Evolutionary conservation across 1,284 basidiomycete genomes (phyloP).

Genomic region (Tylopilus sp.): DNA sequence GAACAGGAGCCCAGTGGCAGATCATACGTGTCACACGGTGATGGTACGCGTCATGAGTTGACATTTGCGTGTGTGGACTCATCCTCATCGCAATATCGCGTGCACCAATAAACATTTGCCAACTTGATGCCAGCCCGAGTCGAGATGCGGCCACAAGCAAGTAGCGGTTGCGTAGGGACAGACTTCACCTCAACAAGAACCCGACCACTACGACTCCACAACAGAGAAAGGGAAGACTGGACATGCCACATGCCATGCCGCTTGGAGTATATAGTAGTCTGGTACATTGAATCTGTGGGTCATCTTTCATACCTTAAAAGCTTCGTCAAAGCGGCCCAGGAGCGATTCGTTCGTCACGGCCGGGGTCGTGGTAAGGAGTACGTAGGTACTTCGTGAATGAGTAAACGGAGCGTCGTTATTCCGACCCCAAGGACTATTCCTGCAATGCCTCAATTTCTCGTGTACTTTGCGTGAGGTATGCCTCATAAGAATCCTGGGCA

Average conservation of each 20-base stretch:
- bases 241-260: too few relatives aligned
- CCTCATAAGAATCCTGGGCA: slow-evolving; percentile 54
- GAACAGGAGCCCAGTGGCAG: not conserved
- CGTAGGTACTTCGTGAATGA: not conserved
- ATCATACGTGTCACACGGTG: not conserved
- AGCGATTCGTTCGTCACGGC: not conserved
- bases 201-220: too few relatives aligned
- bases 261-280: too few relatives aligned
- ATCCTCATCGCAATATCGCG: not conserved
- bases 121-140: too few relatives aligned
- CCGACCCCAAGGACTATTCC: slow-evolving; percentile 41
- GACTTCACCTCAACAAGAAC: too few relatives aligned
- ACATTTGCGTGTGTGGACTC: not conserved
- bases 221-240: too few relatives aligned
- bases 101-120: too few relatives aligned
- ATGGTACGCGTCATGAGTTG: not conserved
- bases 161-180: too few relatives aligned
- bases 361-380: not conserved
- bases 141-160: too few relatives aligned
- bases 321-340: too few relatives aligned
- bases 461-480: slow-evolving; percentile 54
- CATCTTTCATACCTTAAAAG: too few relatives aligned
- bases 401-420: not conserved
- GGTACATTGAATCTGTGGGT: too few relatives aligned
- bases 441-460: slow-evolving; percentile 62